Evolutionary conservation across 140 eudicot species (phyloP).

Genomic region (Bidens hawaiensis): DNA sequence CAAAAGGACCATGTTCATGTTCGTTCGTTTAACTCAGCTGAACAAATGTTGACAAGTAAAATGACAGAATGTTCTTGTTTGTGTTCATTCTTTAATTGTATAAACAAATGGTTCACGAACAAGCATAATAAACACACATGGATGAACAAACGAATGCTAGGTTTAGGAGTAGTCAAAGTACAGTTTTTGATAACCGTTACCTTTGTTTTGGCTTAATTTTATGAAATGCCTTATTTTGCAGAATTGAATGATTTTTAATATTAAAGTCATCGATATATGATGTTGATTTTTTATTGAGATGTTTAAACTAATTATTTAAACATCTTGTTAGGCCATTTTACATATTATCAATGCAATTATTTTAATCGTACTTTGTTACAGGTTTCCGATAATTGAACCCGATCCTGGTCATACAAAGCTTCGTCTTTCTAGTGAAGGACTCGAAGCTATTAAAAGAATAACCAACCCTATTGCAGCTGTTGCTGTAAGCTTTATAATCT

Average conservation of each 20-base stretch:
- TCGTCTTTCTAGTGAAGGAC: constrained; percentile 81
- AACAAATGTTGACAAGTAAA: no score
- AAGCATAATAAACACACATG: no score
- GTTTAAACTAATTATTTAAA: no score
- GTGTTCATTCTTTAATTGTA: no score
- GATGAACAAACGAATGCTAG: no score
- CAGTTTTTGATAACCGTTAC: not conserved
- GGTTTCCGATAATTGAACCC: constrained; percentile 97
- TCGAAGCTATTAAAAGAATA: constrained; percentile 84
- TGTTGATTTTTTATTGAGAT: not conserved
- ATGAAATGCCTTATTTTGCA: not conserved
- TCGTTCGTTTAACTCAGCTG: no score
- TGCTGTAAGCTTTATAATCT: constrained; percentile 61
- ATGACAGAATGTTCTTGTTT: no score
- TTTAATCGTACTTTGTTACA: constrained; percentile 20
- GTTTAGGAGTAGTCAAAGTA: constrained; percentile 23
- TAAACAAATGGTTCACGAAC: no score
- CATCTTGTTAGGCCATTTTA: not conserved
- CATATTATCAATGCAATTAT: not conserved
- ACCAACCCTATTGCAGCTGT: constrained; percentile 88
- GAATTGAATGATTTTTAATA: not conserved
- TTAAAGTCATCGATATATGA: not conserved
- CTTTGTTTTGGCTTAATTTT: not conserved
- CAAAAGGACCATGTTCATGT: no score
- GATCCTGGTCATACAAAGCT: constrained; percentile 98